Evolutionary conservation across 1,284 basidiomycete genomes (phyloP).

Genomic region (Binderoboletus segoi): DNA sequence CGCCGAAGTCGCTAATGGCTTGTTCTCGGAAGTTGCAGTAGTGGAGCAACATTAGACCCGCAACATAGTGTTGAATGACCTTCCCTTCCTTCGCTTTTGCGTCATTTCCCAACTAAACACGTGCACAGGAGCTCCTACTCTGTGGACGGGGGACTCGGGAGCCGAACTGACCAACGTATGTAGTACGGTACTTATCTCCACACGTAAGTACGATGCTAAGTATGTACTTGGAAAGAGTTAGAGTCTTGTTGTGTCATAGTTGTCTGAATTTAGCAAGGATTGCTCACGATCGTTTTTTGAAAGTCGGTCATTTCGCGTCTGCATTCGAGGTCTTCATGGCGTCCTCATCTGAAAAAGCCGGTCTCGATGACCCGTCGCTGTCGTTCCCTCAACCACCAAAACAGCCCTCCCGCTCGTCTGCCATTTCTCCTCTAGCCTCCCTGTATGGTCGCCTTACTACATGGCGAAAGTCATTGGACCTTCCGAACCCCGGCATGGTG

Average conservation of each 20-base stretch:
- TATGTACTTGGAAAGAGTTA: too few species aligned
- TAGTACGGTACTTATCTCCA: too few species aligned
- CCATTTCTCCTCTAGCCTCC: slow-evolving; percentile 60
- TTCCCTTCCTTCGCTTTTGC: too few species aligned
- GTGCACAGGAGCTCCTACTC: too few species aligned
- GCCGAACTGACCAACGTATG: too few species aligned
- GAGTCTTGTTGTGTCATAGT: background rate
- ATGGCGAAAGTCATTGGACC: slow-evolving; percentile 79
- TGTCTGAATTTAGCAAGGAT: slow-evolving; percentile 22
- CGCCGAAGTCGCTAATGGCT: too few species aligned
- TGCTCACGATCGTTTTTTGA: slow-evolving; percentile 37
- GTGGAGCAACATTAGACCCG: too few species aligned
- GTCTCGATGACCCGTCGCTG: slow-evolving; percentile 33
- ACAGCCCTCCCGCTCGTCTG: slow-evolving; percentile 32
- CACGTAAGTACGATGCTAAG: background rate
- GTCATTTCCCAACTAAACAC: too few species aligned
- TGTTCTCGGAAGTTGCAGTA: too few species aligned
- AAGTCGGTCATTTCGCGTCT: slow-evolving; percentile 20
- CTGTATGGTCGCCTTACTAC: slow-evolving; percentile 72
- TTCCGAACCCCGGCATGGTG: slow-evolving; percentile 86
- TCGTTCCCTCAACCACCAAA: slow-evolving; percentile 27
- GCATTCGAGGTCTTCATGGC: slow-evolving; percentile 40
- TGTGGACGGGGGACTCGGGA: too few species aligned
- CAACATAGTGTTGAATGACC: too few species aligned
- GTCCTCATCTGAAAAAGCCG: slow-evolving; percentile 43